A percentile compares a stretch with the other conserved stretches of the same genome.
phyloP scores from a whole-genome alignment of 352 stramenopile species.

The Phytophthora aleatoria region DNA sequence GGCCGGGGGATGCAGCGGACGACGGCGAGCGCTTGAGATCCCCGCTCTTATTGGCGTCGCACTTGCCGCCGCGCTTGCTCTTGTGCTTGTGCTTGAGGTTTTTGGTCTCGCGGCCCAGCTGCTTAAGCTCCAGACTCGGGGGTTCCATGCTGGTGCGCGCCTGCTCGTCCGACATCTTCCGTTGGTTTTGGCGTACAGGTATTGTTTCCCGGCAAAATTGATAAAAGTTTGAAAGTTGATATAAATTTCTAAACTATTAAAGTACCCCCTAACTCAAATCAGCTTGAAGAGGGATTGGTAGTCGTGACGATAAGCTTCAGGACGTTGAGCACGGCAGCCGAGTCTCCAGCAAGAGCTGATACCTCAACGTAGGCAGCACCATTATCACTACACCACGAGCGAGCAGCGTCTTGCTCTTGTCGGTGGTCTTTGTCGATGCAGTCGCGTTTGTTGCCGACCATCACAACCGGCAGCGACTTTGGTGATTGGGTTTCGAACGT shows the following conservation, averaged over 20 bases:
- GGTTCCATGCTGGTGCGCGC: conserved; percentile 22
- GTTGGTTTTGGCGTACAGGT: no score
- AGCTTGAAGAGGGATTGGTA: no score
- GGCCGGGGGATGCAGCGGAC: conserved; percentile 25
- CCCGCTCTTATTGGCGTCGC: conserved; percentile 4
- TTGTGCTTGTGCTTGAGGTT: conserved; percentile 88
- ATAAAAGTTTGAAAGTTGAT: no score
- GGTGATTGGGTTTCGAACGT: conserved; percentile 4
- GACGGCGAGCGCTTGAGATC: conserved; percentile 32
- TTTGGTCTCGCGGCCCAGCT: conserved; percentile 56
- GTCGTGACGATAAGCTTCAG: conserved; percentile 26
- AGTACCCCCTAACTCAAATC: no score
- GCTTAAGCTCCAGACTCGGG: conserved; percentile 66
- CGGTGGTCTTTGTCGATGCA: not conserved
- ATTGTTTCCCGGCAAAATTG: no score
- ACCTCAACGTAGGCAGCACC: conserved; percentile 20
- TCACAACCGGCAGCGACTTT: conserved; percentile 22
- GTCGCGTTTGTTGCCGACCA: conserved; percentile 40
- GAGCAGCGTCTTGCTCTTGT: conserved; percentile 15
- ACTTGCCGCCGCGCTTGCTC: conserved; percentile 47
- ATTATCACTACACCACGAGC: conserved; percentile 25
- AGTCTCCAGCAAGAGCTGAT: conserved; percentile 16
- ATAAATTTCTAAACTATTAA: no score
- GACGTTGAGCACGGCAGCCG: conserved; percentile 15
- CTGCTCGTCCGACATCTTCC: conserved; percentile 36